Evolutionary conservation across 1,284 basidiomycete species (phyloP), one percentile per base, ranked within the genome.

Genomic region (Macrocystidia cucumis): DNA sequence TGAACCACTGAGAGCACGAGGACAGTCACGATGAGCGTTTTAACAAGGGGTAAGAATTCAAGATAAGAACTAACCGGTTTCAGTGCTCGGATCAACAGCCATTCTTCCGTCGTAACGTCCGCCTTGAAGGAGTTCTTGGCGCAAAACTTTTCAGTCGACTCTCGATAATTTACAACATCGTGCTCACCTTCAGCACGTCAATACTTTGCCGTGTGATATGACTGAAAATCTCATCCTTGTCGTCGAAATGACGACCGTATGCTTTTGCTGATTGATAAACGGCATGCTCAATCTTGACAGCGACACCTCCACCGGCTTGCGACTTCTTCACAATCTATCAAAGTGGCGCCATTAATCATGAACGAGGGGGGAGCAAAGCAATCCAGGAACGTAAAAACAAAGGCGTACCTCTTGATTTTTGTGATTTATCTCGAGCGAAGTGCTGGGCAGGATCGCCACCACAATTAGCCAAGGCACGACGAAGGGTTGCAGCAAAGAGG

Each of bases 281-380:
- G 1, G 92, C 92, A 54, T 96, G 88, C 59, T 99, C 96, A 45
- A 98, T 97, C 72, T 98, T 98, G 55, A 98, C 90, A 0, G 96
- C 96, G 12, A 98, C 95, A 59, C 95, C 95, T 41, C 76, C 95
- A 52, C 92, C 95, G 17, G 90, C 83, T 57, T 98, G 91, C 11
- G 80, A 74, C 61, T 90, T 91, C 67, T 95, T 96, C 48, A 98
- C 78, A 17, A 95, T 69, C 71, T 92, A 56, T 21, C 57, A 41
- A 42, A n/a, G n/a, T n/a, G n/a, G n/a, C n/a, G n/a, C n/a, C n/a
- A 38, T 40, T 13, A n/a, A 34, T 52, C 9, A 57, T 30, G 18
- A 22, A 39, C 9, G 34, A 54, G 45, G 55, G 51, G 56, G 50
- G 44, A 51, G 39, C 12, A 23, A 16, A 17, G 39, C 40, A 25